Percentiles rank a stretch among this genome's conserved stretches.
phyloP scores from a whole-genome alignment of 805 yeast genomes.

The Candida hungchunana region DNA sequence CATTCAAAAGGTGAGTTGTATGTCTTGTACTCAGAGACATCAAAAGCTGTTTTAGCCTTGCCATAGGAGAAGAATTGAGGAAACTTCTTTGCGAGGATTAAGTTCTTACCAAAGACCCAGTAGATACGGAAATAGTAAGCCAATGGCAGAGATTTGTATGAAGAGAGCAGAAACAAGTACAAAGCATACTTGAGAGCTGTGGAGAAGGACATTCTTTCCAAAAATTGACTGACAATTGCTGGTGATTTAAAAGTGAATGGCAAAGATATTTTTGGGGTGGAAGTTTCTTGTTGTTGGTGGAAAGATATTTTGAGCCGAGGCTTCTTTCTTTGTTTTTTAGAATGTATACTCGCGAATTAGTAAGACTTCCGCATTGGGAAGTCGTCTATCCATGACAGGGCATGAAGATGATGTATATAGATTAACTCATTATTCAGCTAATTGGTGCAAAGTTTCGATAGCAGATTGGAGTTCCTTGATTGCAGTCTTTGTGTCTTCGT shows the following conservation, averaged over 20 bases:
- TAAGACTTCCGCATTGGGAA: neutral
- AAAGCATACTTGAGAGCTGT: conserved; percentile 7
- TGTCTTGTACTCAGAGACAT: conserved; percentile 39
- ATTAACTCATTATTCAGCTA: no score
- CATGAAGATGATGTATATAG: no score
- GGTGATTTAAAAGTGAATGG: neutral
- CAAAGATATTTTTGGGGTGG: no score
- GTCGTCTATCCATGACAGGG: no score
- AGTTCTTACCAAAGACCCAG: conserved; percentile 35
- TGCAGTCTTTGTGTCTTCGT: conserved; percentile 70
- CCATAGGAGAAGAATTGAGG: conserved; percentile 8
- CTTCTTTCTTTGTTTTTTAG: neutral
- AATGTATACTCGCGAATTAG: neutral
- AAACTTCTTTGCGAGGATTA: conserved; percentile 35
- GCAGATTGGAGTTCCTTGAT: conserved; percentile 55
- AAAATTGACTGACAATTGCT: neutral
- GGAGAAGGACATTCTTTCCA: neutral
- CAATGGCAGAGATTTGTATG: conserved; percentile 64
- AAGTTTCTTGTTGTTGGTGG: no score
- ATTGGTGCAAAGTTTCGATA: no score
- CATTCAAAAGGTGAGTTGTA: conserved; percentile 75
- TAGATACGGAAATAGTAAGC: conserved; percentile 65
- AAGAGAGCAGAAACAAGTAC: conserved; percentile 30
- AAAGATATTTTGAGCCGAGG: neutral
- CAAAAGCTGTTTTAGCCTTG: conserved; percentile 33